Evolutionary conservation across 2,329 filamentous ascomycete species (phyloP), one percentile per base, ranked within the genome.

Genomic region (Emergomyces orientalis): DNA sequence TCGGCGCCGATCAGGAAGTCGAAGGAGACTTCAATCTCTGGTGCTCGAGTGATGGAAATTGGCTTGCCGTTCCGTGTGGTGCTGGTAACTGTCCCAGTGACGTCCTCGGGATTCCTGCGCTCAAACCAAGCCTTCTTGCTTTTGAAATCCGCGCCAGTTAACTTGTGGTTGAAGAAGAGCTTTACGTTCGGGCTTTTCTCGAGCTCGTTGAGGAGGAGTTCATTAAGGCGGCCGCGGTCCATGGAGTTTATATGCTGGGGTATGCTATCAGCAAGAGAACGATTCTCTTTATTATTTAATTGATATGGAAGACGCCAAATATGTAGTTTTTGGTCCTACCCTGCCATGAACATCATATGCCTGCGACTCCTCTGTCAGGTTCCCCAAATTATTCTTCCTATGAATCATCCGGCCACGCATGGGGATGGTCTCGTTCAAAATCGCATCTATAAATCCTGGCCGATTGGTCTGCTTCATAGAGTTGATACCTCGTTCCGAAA

Each of bases 321-420:
- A 59, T 37, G 11, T 56, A 39, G 41, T 45, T 51, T 32, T 71
- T 82, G 72, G 25, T 6, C 56, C 5, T 81, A 95, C 91, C 73
- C 91, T 84, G 65, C 92, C 92, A 69, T 94, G 88, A 11, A 90
- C 82, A 75, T 99, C 94, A 73, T 99, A 99, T 65, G 87, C 84
- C 75, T 99, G 94, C n/a, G 89, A 79, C 64, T 87, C 84, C 70
- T 93, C 87, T 70, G 86, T 90, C 56, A 95, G 76, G 30, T 84
- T 76, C 4, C 90, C 90, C 22, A 82, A 78, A 9, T 83, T 80
- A 25, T 80, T 80, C 69, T 80, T 81, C 41, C 90, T 86, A 72
- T 99, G 94, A 66, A 99, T 95, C 94, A 99, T 99, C 32, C 94
- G 90, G 14, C 92, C 94, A 73, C 88, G 82, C 91, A 99, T 97